Evolutionary conservation across 495 filamentous ascomycete genomes (phyloP).

Genomic region (Aspergillus homomorphus): DNA sequence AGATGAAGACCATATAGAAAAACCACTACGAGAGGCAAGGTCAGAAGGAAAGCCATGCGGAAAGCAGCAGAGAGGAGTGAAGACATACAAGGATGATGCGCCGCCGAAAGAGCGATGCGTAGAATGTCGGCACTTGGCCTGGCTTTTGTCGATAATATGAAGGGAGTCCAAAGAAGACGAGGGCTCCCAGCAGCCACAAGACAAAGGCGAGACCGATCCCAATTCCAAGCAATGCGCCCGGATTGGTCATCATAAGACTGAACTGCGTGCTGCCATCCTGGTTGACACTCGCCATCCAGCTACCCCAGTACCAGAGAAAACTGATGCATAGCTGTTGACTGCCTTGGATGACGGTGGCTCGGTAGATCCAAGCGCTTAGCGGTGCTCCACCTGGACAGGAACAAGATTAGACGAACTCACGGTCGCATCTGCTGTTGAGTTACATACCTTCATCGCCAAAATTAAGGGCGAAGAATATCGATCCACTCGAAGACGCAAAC

Average conservation of each 20-base stretch:
- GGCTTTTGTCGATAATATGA: conserved; percentile 56
- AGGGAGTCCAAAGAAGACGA: conserved; percentile 33
- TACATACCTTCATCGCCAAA: conserved; percentile 42
- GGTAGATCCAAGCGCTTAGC: conserved; percentile 47
- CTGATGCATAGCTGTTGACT: conserved; percentile 48
- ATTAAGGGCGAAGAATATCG: conserved; percentile 48
- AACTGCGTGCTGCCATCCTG: background rate
- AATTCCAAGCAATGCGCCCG: background rate
- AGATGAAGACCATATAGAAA: conserved; percentile 7
- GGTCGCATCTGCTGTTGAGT: background rate
- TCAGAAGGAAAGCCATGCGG: background rate
- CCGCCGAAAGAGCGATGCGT: conserved; percentile 40
- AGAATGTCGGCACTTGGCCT: conserved; percentile 58
- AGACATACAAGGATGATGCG: conserved; percentile 34
- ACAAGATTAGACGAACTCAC: background rate
- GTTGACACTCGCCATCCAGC: conserved; percentile 37
- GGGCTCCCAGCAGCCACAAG: conserved; percentile 2
- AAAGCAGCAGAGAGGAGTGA: background rate
- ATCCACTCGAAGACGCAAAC: conserved; percentile 43
- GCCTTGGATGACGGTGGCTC: conserved; percentile 47
- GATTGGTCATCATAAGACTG: conserved; percentile 1
- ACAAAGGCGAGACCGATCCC: conserved; percentile 2
- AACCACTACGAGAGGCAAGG: background rate
- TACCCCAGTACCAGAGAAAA: conserved; percentile 51
- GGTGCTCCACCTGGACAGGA: conserved; percentile 29